Base-by-base conservation (phyloP, 1,284 basidiomycete genomes). In the Cryptococcus wingfieldii region DNA sequence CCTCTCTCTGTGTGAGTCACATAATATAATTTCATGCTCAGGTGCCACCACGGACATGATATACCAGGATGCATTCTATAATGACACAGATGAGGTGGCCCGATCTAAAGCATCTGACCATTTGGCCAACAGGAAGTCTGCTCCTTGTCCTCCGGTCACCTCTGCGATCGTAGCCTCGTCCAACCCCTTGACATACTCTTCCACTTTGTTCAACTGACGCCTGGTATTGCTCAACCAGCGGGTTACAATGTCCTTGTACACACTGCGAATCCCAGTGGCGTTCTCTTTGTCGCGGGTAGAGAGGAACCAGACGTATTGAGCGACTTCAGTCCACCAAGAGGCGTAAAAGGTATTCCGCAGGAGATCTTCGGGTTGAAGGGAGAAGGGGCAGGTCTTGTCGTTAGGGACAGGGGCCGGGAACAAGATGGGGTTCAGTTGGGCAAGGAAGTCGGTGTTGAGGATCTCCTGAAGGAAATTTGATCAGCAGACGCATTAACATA, bases 321-420 rank as follows among this genome's bases (percentile, higher is more conserved):
- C 56, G 38, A 56, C 56, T 44, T 69, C 68, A 4, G 65, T 67
- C 46, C 67, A 65, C 68, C 68, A 69, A 13, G 52, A 51, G 4
- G 65, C 58, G 41, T 58, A 68, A 49, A 63, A 62, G 23, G 64
- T 60, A 39, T 38, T 46, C 28, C 67, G 23, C 18, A 23, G n/a
- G 14, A 28, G 38, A 68, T 37, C 13, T 65, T 60, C 0, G 27
- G n/a, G 2, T 48, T 45, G 37, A 45, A 23, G 41, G 48, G 38
- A 7, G 52, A 34, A 5, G 63, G 59, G 25, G 60, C 34, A 14
- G 58, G 37, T 34, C 31, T 34, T 34, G 31, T 50, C 50, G 37
- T 48, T 31, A 37, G 45, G 31, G 9, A 52, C 34, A 4, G 63
- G 60, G 25, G 61, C 34, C 14, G 58, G 37, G 47, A 65, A 68